Conservation (phyloP, 257 asterid species). For the Nyctanthes arbortristis region DNA sequence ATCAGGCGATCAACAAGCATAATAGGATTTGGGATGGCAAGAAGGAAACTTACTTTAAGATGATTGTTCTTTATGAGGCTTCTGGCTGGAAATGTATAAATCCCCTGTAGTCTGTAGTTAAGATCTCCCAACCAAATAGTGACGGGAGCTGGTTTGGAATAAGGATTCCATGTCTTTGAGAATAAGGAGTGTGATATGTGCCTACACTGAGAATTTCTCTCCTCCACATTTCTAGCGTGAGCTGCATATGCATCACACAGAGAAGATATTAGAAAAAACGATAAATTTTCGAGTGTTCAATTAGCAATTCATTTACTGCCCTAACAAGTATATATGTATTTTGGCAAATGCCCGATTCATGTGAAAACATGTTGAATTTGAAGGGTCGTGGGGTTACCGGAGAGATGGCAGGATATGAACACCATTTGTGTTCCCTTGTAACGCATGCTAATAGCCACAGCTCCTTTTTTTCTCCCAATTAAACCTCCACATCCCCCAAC, state of each 20-base stretch:
- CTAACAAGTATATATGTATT: neutral
- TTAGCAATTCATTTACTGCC: neutral
- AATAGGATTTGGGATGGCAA: too few relatives aligned
- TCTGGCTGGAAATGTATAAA: conserved; percentile 52
- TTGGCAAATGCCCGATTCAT: too few relatives aligned
- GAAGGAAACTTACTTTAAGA: conserved; percentile 46
- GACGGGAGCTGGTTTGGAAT: conserved; percentile 44
- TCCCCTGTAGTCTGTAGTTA: conserved; percentile 66
- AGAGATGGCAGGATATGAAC: conserved; percentile 72
- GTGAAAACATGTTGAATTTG: too few relatives aligned
- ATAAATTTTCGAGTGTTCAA: neutral
- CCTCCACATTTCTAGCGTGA: conserved; percentile 62
- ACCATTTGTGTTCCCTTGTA: conserved; percentile 51
- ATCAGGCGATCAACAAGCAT: too few relatives aligned
- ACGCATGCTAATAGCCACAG: conserved; percentile 52
- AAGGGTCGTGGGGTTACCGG: conserved; percentile 39
- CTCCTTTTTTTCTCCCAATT: conserved; percentile 74
- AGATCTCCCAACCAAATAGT: conserved; percentile 80
- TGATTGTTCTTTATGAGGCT: conserved; percentile 50
- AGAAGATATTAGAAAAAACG: neutral
- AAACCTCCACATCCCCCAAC: conserved; percentile 68
- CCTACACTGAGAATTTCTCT: conserved; percentile 56
- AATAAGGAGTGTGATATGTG: conserved; percentile 55
- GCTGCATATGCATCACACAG: conserved; percentile 40
- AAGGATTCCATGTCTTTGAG: conserved; percentile 49